A percentile compares a stretch with the other conserved stretches of the same genome.
phyloP scores from a whole-genome alignment of 2,329 filamentous ascomycete species.

The Trichoderma afroharzianum region DNA sequence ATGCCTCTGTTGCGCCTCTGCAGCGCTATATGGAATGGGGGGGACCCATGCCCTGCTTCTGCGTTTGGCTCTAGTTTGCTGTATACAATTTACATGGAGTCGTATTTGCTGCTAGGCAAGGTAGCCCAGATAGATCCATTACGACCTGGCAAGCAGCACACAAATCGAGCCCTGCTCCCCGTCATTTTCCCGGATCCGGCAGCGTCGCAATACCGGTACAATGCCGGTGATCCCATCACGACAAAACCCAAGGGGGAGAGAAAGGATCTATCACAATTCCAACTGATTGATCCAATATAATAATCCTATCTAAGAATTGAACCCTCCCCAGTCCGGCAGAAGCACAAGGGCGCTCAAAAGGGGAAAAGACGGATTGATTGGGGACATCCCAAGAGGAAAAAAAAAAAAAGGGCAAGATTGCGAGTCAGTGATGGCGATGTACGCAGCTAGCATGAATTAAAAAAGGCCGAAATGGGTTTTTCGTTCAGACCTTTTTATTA shows the following conservation, averaged over 20 bases:
- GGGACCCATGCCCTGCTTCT: neutral
- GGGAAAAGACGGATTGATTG: neutral
- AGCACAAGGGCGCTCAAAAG: neutral
- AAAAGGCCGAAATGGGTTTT: neutral
- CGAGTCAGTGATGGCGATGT: neutral
- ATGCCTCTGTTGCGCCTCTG: neutral
- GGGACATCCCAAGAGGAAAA: neutral
- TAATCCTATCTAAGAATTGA: neutral
- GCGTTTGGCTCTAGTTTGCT: neutral
- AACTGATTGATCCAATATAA: neutral
- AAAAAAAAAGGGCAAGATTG: neutral
- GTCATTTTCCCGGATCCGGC: neutral
- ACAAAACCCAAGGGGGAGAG: neutral
- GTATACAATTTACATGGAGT: neutral
- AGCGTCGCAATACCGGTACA: neutral
- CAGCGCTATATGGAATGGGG: neutral
- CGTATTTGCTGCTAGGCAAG: neutral
- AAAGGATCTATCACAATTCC: neutral
- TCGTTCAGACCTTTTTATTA: neutral
- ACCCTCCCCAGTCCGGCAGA: neutral
- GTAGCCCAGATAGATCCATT: neutral
- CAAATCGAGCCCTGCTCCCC: neutral
- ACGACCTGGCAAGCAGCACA: neutral
- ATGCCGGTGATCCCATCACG: neutral
- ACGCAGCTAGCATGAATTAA: neutral